Conservation (phyloP, 176 grass and related monocot genomes). For the Typha latifolia region DNA sequence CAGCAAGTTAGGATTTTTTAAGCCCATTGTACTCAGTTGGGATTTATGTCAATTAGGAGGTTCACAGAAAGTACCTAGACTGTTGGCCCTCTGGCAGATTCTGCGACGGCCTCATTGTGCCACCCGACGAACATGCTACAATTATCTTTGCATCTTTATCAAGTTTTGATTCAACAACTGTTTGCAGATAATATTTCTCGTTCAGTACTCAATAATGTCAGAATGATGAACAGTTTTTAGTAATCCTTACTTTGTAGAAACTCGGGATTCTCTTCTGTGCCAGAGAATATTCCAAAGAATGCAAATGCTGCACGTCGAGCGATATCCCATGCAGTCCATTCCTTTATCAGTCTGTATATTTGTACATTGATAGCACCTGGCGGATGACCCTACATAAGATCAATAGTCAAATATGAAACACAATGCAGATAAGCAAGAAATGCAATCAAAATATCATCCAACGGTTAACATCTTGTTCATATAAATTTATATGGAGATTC, state of each 20-base stretch:
- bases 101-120: slow-evolving; percentile 77
- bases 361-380: slow-evolving; percentile 93
- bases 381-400: slow-evolving; percentile 58
- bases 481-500: too few species aligned
- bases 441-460: neutral
- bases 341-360: slow-evolving; percentile 99
- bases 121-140: slow-evolving; percentile 83
- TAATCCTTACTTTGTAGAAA: slow-evolving; percentile 60
- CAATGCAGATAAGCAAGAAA: neutral
- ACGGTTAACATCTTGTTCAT: neutral
- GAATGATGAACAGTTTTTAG: slow-evolving; percentile 9
- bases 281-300: slow-evolving; percentile 94
- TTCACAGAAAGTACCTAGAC: slow-evolving; percentile 49
- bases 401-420: slow-evolving; percentile 12
- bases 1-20: neutral
- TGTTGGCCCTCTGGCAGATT: slow-evolving; percentile 89
- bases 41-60: neutral
- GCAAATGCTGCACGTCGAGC: slow-evolving; percentile 92
- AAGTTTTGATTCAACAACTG: slow-evolving; percentile 63
- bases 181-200: slow-evolving; percentile 8
- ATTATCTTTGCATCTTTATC: slow-evolving; percentile 96
- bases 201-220: slow-evolving; percentile 1
- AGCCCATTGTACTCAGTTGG: neutral
- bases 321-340: slow-evolving; percentile 99
- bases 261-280: slow-evolving; percentile 97